Evolutionary conservation across 1,284 basidiomycete genomes (phyloP).

Genomic region (Hypsizygus ulmarius): DNA sequence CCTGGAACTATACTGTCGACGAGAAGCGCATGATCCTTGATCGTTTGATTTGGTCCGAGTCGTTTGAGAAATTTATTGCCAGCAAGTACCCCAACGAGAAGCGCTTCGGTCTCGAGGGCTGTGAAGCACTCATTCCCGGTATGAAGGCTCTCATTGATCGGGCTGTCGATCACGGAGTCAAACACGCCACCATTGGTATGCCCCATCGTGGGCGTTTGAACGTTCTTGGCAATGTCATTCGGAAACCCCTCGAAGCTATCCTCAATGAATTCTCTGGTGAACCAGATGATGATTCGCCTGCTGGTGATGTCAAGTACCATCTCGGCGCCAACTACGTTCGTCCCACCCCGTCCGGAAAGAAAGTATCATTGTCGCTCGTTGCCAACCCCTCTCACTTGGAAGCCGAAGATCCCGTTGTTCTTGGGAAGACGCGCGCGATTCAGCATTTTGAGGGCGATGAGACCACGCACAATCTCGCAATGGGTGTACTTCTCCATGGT

Average conservation of each 20-base stretch:
- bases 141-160: slow-evolving; percentile 99
- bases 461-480: slow-evolving; percentile 72
- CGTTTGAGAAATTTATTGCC: slow-evolving; percentile 98
- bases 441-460: slow-evolving; percentile 95
- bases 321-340: slow-evolving; percentile 98
- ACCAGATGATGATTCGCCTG: slow-evolving; percentile 72
- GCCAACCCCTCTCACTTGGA: slow-evolving; percentile 99
- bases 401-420: slow-evolving; percentile 95
- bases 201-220: slow-evolving; percentile 98
- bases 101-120: slow-evolving; percentile 98
- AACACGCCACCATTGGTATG: slow-evolving; percentile 98
- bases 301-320: slow-evolving; percentile 99
- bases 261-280: slow-evolving; percentile 93
- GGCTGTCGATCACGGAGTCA: slow-evolving; percentile 94
- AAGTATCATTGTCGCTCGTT: slow-evolving; percentile 95
- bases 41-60: slow-evolving; percentile 98
- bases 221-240: slow-evolving; percentile 96
- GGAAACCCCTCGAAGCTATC: slow-evolving; percentile 98
- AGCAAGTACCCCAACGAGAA: slow-evolving; percentile 99
- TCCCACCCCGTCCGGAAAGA: slow-evolving; percentile 97
- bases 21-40: slow-evolving; percentile 99
- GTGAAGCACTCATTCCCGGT: slow-evolving; percentile 96
- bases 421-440: slow-evolving; percentile 96
- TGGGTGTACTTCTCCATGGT: slow-evolving; percentile 95
- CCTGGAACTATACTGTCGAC: slow-evolving; percentile 98